Evolutionary conservation across 176 grass and related monocot genomes (phyloP).

Genomic region (Eremochloa ophiuroides): DNA sequence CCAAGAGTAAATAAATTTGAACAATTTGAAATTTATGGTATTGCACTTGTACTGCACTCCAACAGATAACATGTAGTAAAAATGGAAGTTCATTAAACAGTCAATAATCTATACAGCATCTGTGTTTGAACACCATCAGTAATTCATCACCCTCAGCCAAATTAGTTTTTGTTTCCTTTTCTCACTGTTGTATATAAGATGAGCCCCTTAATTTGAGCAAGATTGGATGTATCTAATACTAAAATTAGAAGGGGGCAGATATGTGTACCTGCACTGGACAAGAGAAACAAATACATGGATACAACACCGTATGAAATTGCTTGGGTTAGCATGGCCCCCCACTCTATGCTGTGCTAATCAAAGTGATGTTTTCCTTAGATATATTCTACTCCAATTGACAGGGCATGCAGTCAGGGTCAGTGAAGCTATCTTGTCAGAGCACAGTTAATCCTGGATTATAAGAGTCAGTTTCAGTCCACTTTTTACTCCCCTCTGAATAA

Average conservation of each 20-base stretch:
- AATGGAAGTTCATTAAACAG: not conserved
- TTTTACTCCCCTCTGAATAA: constrained; percentile 15
- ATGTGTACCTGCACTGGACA: constrained; percentile 37
- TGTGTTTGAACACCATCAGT: not conserved
- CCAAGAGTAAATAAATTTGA: not conserved
- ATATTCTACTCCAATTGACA: constrained; percentile 36
- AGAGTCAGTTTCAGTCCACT: constrained; percentile 30
- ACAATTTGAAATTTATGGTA: not conserved
- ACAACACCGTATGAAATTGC: constrained; percentile 34
- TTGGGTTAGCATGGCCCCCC: constrained; percentile 32
- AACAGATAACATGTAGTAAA: not conserved
- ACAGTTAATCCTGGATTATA: constrained; percentile 36
- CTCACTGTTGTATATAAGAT: not conserved
- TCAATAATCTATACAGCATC: not conserved
- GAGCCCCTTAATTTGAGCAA: not conserved
- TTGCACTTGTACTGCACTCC: not conserved
- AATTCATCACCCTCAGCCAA: not conserved
- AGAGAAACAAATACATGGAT: constrained; percentile 37
- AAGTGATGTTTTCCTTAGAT: constrained; percentile 14
- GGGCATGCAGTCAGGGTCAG: constrained; percentile 30
- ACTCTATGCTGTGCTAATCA: constrained; percentile 28
- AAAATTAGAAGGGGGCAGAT: constrained; percentile 2
- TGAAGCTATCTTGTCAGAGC: constrained; percentile 14
- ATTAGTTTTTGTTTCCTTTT: not conserved
- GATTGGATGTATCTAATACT: not conserved